Evolutionary conservation across 306 rosid genomes (phyloP).

Genomic region (Quercus agrifolia): DNA sequence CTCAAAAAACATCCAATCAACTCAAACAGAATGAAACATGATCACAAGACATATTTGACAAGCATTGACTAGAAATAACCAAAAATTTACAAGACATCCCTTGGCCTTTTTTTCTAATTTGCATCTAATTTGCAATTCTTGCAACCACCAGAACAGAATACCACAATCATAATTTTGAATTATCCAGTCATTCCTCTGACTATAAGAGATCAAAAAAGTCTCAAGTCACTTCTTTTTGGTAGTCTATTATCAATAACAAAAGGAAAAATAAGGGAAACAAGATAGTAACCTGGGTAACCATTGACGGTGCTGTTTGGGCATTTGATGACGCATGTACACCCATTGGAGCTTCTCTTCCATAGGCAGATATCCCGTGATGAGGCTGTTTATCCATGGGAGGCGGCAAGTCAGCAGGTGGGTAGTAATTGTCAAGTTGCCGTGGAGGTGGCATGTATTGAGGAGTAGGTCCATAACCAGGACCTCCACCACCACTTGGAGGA

Average conservation of each 20-base stretch:
- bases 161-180: neutral
- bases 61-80: neutral
- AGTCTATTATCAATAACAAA: neutral
- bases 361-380: constrained; percentile 95
- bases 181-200: neutral
- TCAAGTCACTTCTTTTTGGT: neutral
- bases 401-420: constrained; percentile 68
- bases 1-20: neutral
- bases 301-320: constrained; percentile 72
- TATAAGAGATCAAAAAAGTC: neutral
- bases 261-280: constrained; percentile 2
- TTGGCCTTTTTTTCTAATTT: neutral
- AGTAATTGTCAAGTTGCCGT: constrained; percentile 74
- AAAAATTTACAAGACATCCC: neutral
- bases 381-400: constrained; percentile 85
- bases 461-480: constrained; percentile 79
- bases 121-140: neutral
- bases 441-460: constrained; percentile 88
- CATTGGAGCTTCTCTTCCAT: constrained; percentile 80
- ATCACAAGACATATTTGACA: neutral
- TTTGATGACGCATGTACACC: constrained; percentile 66
- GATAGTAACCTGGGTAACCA: constrained; percentile 77
- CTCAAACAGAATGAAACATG: neutral
- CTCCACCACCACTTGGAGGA: constrained; percentile 77
- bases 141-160: neutral